A percentile compares a stretch with the other conserved stretches of the same genome.
Evolutionary conservation across 805 yeast species (phyloP).

Genomic region (Blastobotrys robertii): DNA sequence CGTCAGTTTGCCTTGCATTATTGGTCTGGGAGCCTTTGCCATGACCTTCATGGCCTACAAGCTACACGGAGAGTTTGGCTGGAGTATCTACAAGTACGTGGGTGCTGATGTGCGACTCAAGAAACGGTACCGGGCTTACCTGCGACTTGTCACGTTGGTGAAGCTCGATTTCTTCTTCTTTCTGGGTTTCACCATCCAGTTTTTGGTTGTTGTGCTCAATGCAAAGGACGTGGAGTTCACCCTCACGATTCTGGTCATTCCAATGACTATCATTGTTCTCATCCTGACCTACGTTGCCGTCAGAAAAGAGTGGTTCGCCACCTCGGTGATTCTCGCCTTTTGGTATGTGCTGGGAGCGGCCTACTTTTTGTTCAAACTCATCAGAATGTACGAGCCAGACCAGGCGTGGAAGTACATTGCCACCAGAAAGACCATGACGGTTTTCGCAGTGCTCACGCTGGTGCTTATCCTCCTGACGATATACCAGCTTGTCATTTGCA

Average conservation of each 20-base stretch:
- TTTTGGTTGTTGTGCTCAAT: slow-evolving; percentile 35
- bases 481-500: slow-evolving; percentile 21
- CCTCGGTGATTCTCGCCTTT: slow-evolving; percentile 26
- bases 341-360: slow-evolving; percentile 31
- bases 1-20: slow-evolving; percentile 35
- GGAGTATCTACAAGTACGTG: slow-evolving; percentile 39
- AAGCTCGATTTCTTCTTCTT: slow-evolving; percentile 40
- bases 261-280: slow-evolving; percentile 33
- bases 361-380: slow-evolving; percentile 38
- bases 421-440: slow-evolving; percentile 35
- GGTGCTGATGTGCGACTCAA: slow-evolving; percentile 38
- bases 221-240: slow-evolving; percentile 36
- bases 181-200: slow-evolving; percentile 41
- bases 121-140: slow-evolving; percentile 25
- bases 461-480: slow-evolving; percentile 32
- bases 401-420: slow-evolving; percentile 31
- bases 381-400: slow-evolving; percentile 36
- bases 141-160: slow-evolving; percentile 31
- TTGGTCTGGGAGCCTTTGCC: slow-evolving; percentile 29
- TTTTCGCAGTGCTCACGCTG: slow-evolving; percentile 37
- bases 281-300: slow-evolving; percentile 31
- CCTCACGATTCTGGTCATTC: slow-evolving; percentile 37
- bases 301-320: slow-evolving; percentile 25
- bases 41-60: slow-evolving; percentile 27
- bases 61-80: slow-evolving; percentile 34